A percentile compares a stretch with the other conserved stretches of the same genome.
Evolutionary conservation across 129 eudicot species (phyloP).

Genomic region (Arctium minus): DNA sequence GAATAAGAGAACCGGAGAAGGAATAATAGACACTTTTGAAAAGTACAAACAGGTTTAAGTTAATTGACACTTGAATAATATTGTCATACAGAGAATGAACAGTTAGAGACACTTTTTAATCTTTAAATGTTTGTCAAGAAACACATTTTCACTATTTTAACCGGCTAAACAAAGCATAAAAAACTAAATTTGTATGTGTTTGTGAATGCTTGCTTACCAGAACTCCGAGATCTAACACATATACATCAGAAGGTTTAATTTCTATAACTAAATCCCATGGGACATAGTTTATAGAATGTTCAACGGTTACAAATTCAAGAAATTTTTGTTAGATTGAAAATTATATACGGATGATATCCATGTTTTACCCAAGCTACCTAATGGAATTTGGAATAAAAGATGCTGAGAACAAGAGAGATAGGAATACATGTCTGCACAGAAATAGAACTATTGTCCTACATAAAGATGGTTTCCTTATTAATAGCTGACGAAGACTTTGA

Average conservation of each 20-base stretch:
- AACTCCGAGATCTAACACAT: no score
- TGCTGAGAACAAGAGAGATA: background rate
- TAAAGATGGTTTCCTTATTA: background rate
- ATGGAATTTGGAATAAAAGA: no score
- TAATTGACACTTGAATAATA: background rate
- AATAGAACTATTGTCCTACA: background rate
- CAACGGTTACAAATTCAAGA: background rate
- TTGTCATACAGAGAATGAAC: background rate
- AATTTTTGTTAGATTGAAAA: background rate
- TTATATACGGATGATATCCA: background rate
- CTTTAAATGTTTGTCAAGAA: background rate
- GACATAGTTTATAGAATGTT: background rate
- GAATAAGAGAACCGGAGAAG: background rate
- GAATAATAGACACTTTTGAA: background rate
- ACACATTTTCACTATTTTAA: background rate
- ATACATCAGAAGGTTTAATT: background rate
- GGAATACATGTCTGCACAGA: background rate
- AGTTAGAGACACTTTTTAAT: background rate
- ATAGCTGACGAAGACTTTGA: background rate
- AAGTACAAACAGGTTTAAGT: background rate
- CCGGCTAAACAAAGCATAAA: background rate
- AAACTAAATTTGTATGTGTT: background rate
- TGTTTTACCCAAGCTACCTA: background rate
- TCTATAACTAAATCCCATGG: no score
- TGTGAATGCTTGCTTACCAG: background rate